Percentiles rank a stretch among this genome's conserved stretches.
Evolutionary conservation across 1,139 yeast genomes (phyloP).

Genomic region (Candida sanyaensis): DNA sequence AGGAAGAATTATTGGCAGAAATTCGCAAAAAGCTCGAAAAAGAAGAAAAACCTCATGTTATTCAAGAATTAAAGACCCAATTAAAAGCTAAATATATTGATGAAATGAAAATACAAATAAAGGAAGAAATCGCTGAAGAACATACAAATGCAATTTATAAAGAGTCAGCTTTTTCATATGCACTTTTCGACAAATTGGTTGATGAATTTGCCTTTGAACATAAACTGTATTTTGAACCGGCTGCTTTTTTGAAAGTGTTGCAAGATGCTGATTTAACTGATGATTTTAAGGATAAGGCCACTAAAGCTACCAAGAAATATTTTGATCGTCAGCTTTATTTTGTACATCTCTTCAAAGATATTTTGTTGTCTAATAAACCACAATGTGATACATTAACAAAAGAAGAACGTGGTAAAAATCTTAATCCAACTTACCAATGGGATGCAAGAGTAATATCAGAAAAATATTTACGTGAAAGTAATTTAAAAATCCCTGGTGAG

Average conservation of each 20-base stretch:
- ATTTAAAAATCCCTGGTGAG: slow-evolving; percentile 15
- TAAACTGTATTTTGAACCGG: slow-evolving; percentile 18
- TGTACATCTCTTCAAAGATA: slow-evolving; percentile 18
- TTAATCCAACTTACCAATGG: slow-evolving; percentile 20
- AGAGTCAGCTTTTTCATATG: slow-evolving; percentile 20
- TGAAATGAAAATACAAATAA: slow-evolving; percentile 18
- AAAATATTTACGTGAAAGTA: slow-evolving; percentile 13
- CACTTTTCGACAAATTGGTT: slow-evolving; percentile 23
- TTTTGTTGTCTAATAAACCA: slow-evolving; percentile 24
- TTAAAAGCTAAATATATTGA: slow-evolving; percentile 13
- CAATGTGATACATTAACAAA: slow-evolving; percentile 20
- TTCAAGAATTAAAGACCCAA: slow-evolving; percentile 13
- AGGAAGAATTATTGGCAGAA: slow-evolving; percentile 13
- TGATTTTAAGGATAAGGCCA: slow-evolving; percentile 16
- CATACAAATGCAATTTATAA: slow-evolving; percentile 23
- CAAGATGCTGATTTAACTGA: slow-evolving; percentile 14
- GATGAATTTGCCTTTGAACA: slow-evolving; percentile 21
- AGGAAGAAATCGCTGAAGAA: slow-evolving; percentile 17
- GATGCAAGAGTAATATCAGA: slow-evolving; percentile 22
- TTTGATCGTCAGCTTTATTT: slow-evolving; percentile 18
- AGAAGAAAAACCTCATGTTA: slow-evolving; percentile 11
- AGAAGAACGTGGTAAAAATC: slow-evolving; percentile 23
- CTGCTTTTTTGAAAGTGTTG: slow-evolving; percentile 16
- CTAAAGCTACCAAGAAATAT: slow-evolving; percentile 13
- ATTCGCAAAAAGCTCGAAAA: slow-evolving; percentile 11